Evolutionary conservation across 2,329 filamentous ascomycete genomes (phyloP).

Genomic region (Reticulascus tulasneorum): DNA sequence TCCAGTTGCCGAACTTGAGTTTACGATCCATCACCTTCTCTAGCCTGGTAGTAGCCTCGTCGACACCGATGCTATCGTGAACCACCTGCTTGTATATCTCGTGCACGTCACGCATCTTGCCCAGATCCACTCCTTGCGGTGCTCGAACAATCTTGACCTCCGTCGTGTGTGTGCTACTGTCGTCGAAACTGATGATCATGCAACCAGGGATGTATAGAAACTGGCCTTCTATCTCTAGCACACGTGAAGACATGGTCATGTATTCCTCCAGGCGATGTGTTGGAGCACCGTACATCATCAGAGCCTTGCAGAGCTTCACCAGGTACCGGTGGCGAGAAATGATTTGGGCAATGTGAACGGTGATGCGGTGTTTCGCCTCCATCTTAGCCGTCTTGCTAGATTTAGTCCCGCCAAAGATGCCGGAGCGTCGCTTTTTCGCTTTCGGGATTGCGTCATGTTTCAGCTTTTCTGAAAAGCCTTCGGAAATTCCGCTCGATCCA

Average conservation of each 20-base stretch:
- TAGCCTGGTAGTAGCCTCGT: slow-evolving; percentile 62
- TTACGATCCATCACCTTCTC: slow-evolving; percentile 48
- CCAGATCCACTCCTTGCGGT: slow-evolving; percentile 67
- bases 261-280: slow-evolving; percentile 91
- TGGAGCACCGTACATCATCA: slow-evolving; percentile 89
- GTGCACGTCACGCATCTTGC: slow-evolving; percentile 69
- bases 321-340: slow-evolving; percentile 79
- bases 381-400: slow-evolving; percentile 7
- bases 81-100: slow-evolving; percentile 80
- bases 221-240: slow-evolving; percentile 83
- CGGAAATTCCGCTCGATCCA: slow-evolving; percentile 39
- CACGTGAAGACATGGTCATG: slow-evolving; percentile 83
- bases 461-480: slow-evolving; percentile 40
- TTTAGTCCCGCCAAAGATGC: slow-evolving; percentile 8
- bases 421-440: slow-evolving; percentile 25
- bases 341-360: slow-evolving; percentile 60
- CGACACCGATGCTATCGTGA: slow-evolving; percentile 68
- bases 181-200: slow-evolving; percentile 92
- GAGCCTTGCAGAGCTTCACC: slow-evolving; percentile 74
- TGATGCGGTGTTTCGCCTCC: slow-evolving; percentile 39
- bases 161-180: slow-evolving; percentile 68
- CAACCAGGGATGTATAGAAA: slow-evolving; percentile 88
- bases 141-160: slow-evolving; percentile 72
- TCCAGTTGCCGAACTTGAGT: slow-evolving; percentile 45
- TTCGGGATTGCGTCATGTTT: slow-evolving; percentile 31